Base-by-base conservation (phyloP, 2,329 filamentous ascomycete genomes). In the Fusarium algeriense region DNA sequence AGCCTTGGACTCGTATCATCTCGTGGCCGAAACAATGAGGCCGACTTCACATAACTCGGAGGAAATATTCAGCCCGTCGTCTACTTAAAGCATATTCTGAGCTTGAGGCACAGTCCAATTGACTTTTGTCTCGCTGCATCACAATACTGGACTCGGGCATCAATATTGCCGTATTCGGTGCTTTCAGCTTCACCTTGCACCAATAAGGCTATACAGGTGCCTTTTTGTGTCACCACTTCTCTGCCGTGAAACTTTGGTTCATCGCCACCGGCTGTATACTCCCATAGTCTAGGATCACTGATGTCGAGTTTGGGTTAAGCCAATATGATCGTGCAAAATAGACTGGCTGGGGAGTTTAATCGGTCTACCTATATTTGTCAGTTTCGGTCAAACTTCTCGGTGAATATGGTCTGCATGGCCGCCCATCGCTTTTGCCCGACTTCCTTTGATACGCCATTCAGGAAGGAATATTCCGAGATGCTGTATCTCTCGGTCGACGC, bases 191-290 rank as follows among this genome's bases (percentile, higher is more conserved):
- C 19, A 19, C 57, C 34, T 17, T 45, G 20, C 30, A 30, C 43
- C 59, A 66, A 41, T 49, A 37, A 65, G 50, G 41, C 19, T 41
- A 54, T 54, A 46, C 58, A 71, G 64, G 44, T 40, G 40, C 56
- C 49, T 68, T 67, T 65, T 56, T 59, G 58, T 73, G 41, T 53
- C 44, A 74, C 73, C 40, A 38, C 54, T 53, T 55, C 50, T 50
- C 61, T 56, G 54, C 41, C 49, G 74, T 71, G 55, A 41, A 34
- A 62, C 72, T 53, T 44, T 38, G 35, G 44, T 56, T 63, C 67
- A 50, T 56, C 60, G 37, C 64, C 53, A 57, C 52, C 40, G 50
- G 60, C 64, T 64, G 58, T 65, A 56, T 43, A 38, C 59, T 53
- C 19, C 23, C 30, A 44, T 38, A 55, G 34, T 37, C 58, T 56